Base-by-base conservation (phyloP, 1,284 basidiomycete genomes). In the Gyrodon tennesseensis region DNA sequence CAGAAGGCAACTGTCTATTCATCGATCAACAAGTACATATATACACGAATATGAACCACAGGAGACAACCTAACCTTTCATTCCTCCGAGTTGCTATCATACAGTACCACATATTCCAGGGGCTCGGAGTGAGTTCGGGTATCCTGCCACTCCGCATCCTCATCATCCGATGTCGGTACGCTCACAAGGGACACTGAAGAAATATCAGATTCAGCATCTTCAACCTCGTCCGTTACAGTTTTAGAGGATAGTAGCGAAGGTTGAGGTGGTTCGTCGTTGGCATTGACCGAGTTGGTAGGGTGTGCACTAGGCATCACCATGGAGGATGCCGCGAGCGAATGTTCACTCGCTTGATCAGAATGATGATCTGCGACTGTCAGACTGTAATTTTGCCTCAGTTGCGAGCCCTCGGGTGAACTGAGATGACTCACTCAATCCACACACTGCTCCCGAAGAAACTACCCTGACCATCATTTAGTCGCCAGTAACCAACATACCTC, bases 401-500 rank as follows among this genome's bases (percentile, higher is more conserved):
- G 46, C 56, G 63, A 49, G 27, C 19, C 27, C 39, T 51, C 37
- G 41, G 23, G 37, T 31, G 58, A 58, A 53, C 73, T 23, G 21
- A n/a, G 12, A 54, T 41, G 31, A 16, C 81, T 71, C 65, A 91
- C 89, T 90, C 87, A 37, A 90, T 83, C 90, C 90, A 92, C 25
- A 93, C 81, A 65, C 83, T 87, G 53, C 86, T 82, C 11, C 92
- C 92, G 69, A 94, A 94, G 51, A 84, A 73, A 55, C 81, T 81
- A 11, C 83, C 83, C 19, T 81, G 71, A 3, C 81, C 83, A 71
- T 90, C 86, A 67, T 79, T 84, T 62, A 94, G 75, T 40, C 86
- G 81, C 90, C 90, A 94, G 70, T 90, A 91, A 61, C 88, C 83
- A 60, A 88, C 83, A 76, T 91, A 92, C 60, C 84, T 82, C 19